Evolutionary conservation across 768 basidiomycete species (phyloP).

Genomic region (Russula brevipes): DNA sequence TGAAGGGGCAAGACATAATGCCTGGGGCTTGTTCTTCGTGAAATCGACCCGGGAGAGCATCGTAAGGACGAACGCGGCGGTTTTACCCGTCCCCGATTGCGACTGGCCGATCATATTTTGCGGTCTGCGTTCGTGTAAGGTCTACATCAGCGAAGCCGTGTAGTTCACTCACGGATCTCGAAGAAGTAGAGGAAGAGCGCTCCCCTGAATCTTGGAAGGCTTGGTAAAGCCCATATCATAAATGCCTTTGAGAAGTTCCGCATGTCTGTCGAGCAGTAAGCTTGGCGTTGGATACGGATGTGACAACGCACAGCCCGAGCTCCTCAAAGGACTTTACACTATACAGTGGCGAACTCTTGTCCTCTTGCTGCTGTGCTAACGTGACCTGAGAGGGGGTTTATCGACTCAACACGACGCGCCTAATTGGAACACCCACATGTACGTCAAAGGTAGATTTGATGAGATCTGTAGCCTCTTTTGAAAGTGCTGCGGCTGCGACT

Average conservation of each 20-base stretch:
- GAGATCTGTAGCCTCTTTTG: conserved; percentile 47
- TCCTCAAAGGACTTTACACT: conserved; percentile 95
- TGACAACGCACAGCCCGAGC: conserved; percentile 83
- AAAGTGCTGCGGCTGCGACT: background rate
- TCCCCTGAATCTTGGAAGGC: conserved; percentile 98
- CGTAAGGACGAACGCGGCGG: conserved; percentile 94
- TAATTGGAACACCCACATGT: conserved; percentile 44
- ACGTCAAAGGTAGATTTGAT: conserved; percentile 82
- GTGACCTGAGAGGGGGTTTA: conserved; percentile 60
- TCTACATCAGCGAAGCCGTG: background rate
- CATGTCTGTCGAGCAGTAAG: conserved; percentile 46
- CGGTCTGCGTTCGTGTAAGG: conserved; percentile 50
- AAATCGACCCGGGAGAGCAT: conserved; percentile 96
- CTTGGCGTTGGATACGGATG: conserved; percentile 44
- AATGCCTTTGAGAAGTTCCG: conserved; percentile 87
- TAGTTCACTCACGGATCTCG: conserved; percentile 67
- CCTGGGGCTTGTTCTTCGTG: conserved; percentile 80
- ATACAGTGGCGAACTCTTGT: conserved; percentile 93
- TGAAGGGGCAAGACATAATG: conserved; percentile 95
- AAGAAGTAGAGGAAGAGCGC: conserved; percentile 87
- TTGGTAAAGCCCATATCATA: conserved; percentile 95
- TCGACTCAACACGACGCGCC: background rate
- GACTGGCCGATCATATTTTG: conserved; percentile 99
- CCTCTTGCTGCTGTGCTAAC: conserved; percentile 90
- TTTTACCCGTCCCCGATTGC: conserved; percentile 98